phyloP scores from a whole-genome alignment of 345 rosid genomes.

The Populus simonii region DNA sequence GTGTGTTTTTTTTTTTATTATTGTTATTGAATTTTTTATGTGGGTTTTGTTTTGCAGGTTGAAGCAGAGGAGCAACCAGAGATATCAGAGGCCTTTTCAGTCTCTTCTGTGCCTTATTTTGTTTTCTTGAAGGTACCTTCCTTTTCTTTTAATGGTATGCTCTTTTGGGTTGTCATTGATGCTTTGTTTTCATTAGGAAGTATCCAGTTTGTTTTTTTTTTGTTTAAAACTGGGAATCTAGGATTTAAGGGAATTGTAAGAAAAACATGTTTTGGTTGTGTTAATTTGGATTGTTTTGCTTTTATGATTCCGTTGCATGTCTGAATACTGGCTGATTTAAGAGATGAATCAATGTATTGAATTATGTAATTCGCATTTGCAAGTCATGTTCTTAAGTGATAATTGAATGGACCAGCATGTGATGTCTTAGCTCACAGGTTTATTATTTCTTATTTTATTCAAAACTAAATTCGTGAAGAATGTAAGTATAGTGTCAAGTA shows the following conservation, averaged over 20 bases:
- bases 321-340: no score
- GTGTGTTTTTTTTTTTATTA: no score
- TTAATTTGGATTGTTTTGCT: background rate
- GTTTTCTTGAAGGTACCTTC: conserved; percentile 74
- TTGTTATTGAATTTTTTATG: background rate
- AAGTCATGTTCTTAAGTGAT: background rate
- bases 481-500: background rate
- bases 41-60: conserved; percentile 43
- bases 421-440: no score
- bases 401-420: background rate
- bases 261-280: background rate
- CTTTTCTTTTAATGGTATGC: background rate
- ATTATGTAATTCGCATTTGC: background rate
- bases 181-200: background rate
- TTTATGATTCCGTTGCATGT: background rate
- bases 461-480: no score
- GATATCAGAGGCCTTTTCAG: conserved; percentile 76
- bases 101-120: conserved; percentile 84
- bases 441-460: background rate
- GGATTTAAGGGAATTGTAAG: background rate
- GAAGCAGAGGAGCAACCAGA: conserved; percentile 98
- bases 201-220: background rate
- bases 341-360: background rate
- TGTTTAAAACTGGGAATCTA: background rate
- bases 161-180: background rate